Evolutionary conservation across 2,329 filamentous ascomycete species (phyloP).

Genomic region (Phaeophleospora eucalypticola): DNA sequence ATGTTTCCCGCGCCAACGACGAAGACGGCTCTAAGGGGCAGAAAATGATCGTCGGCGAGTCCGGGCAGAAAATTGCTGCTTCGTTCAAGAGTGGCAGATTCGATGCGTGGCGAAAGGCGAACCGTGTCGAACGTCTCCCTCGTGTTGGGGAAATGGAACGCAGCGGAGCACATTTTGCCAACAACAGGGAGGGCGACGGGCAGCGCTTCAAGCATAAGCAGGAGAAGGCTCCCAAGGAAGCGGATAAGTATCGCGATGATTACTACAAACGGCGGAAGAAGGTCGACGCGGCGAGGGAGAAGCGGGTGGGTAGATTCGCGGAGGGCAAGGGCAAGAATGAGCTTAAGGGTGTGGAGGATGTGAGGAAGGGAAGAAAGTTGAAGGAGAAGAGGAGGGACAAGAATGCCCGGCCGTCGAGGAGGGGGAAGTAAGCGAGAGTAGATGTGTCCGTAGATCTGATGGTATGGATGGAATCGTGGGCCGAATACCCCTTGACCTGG

Average conservation of each 20-base stretch:
- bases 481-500: no score
- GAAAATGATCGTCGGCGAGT: conserved; percentile 78
- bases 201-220: conserved; percentile 78
- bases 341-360: conserved; percentile 76
- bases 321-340: conserved; percentile 71
- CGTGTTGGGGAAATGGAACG: conserved; percentile 76
- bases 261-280: conserved; percentile 88
- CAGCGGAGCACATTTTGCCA: conserved; percentile 31
- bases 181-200: conserved; percentile 31
- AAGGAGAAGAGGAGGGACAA: conserved; percentile 76
- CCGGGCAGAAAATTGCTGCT: conserved; percentile 91
- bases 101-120: conserved; percentile 83
- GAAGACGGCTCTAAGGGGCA: conserved; percentile 76
- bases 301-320: conserved; percentile 68
- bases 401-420: conserved; percentile 67
- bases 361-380: conserved; percentile 74
- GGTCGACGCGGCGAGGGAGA: conserved; percentile 80
- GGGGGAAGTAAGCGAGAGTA: conserved; percentile 2
- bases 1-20: conserved; percentile 87
- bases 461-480: no score
- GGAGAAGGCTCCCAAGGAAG: conserved; percentile 84
- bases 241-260: conserved; percentile 88
- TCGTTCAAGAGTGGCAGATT: conserved; percentile 91
- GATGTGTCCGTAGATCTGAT: no score
- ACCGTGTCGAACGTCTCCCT: conserved; percentile 74